Base-by-base conservation (phyloP, 495 filamentous ascomycete genomes). In the Geopyxis carbonaria region DNA sequence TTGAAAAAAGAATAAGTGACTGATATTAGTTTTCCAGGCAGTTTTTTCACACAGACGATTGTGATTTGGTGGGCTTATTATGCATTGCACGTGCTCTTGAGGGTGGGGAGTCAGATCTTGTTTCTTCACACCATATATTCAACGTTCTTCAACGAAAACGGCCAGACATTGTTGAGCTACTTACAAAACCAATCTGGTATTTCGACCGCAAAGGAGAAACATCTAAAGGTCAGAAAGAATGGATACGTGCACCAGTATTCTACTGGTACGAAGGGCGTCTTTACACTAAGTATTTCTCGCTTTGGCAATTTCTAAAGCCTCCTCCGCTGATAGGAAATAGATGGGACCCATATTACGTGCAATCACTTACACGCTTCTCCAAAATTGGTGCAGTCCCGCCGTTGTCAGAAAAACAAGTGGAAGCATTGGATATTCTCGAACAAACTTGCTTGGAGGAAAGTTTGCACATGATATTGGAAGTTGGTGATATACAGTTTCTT, bases 131-230 rank as follows among this genome's bases (percentile, higher is more conserved):
- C 57, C 61, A 78, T 40, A 76, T 93, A 42, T 93, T 76, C 68
- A 92, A 92, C 57, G 66, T 64, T 11, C 66, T 93, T 5, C 75
- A 80, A 55, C 50, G 45, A 6, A 74, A 85, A 55, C 72, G 77
- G 3, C 85, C 83, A 0, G 83, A 89, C 46, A 76, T 91, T 5
- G 70, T 80, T 0, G 69, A 76, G 58, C 71, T 71, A 22, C 63
- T 93, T 34, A 75, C 76, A 2, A 59, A 73, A 42, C 81, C 83
- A 0, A 73, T 78, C 48, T 93, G 85, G 84, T 91, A 89, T 61
- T 89, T 93, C 53, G 85, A 93, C 57, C 80, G 84, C 44, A 93
- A 93, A 60, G 85, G 85, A 30, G 85, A 92, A 61, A 73, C 68
- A 2, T 74, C 68, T 23, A 62, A 65, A 25, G 82, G 79, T 20